Evolutionary conservation across 768 basidiomycete genomes (phyloP).

Genomic region (Kwoniella dejecticola): DNA sequence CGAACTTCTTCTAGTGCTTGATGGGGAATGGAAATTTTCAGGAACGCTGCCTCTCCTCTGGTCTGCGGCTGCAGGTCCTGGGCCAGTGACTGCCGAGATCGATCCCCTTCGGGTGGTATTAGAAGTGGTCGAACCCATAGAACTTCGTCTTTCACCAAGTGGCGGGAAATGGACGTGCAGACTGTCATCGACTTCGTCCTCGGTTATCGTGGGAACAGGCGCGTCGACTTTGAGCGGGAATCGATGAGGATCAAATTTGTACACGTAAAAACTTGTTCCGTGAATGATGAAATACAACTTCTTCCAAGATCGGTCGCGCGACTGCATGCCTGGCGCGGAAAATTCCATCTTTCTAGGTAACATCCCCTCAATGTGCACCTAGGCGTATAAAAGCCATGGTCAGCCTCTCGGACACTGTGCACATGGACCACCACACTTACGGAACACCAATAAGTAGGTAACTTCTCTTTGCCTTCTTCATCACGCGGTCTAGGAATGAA

Average conservation of each 20-base stretch:
- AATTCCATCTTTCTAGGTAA: slow-evolving; percentile 96
- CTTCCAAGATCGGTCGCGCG: slow-evolving; percentile 89
- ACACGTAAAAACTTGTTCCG: slow-evolving; percentile 81
- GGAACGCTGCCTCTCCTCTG: slow-evolving; percentile 15
- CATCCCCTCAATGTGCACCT: slow-evolving; percentile 72
- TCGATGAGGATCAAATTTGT: slow-evolving; percentile 57
- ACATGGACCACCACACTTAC: slow-evolving; percentile 39
- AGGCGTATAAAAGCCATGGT: not conserved
- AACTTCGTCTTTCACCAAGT: slow-evolving; percentile 24
- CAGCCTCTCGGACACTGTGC: not conserved
- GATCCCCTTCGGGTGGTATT: slow-evolving; percentile 14
- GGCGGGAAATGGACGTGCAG: slow-evolving; percentile 55
- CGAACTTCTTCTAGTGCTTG: slow-evolving; percentile 24
- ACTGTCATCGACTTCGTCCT: slow-evolving; percentile 45
- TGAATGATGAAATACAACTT: slow-evolving; percentile 83
- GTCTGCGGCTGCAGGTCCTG: not conserved
- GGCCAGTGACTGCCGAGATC: slow-evolving; percentile 2
- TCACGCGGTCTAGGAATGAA: slow-evolving; percentile 57
- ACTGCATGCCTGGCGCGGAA: slow-evolving; percentile 75
- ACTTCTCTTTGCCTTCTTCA: slow-evolving; percentile 77
- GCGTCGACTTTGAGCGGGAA: slow-evolving; percentile 47
- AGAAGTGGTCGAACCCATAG: not conserved
- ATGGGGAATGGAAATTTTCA: slow-evolving; percentile 7
- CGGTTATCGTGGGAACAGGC: slow-evolving; percentile 39
- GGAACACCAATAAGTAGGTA: slow-evolving; percentile 79